Conservation (phyloP, 441 rosid species). For the Populus hybrid region DNA sequence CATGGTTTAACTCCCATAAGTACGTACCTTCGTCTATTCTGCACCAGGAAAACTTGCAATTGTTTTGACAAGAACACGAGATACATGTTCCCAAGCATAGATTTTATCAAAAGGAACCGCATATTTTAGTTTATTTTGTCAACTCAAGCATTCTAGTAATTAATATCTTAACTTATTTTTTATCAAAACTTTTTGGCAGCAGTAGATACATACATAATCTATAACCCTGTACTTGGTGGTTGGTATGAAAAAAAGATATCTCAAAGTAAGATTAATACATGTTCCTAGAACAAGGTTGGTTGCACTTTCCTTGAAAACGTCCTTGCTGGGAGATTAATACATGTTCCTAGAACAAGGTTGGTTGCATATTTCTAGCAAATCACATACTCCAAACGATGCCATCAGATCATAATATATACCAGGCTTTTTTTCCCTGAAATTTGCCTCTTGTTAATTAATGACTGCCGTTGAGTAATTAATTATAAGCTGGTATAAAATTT, state of each 20-base stretch:
- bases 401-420: too few species aligned
- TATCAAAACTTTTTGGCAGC: neutral
- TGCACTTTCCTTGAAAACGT: neutral
- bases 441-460: too few species aligned
- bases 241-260: neutral
- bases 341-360: neutral
- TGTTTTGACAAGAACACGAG: neutral
- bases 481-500: too few species aligned
- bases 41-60: neutral
- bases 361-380: neutral
- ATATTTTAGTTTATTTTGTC: neutral
- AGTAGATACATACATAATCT: neutral
- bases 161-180: too few species aligned
- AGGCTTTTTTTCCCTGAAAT: too few species aligned
- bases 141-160: neutral
- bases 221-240: neutral
- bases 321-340: neutral
- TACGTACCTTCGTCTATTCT: neutral
- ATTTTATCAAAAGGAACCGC: neutral
- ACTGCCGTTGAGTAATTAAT: too few species aligned
- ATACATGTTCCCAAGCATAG: neutral
- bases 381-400: too few species aligned
- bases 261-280: neutral
- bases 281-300: neutral
- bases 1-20: constrained; percentile 15